Percentiles rank a stretch among this genome's conserved stretches.
These are phyloP conservation scores for Trichoderma koningiopsis DNA, from an alignment of 2,329 filamentous ascomycete species.

Conservation along the genomic window DNA sequence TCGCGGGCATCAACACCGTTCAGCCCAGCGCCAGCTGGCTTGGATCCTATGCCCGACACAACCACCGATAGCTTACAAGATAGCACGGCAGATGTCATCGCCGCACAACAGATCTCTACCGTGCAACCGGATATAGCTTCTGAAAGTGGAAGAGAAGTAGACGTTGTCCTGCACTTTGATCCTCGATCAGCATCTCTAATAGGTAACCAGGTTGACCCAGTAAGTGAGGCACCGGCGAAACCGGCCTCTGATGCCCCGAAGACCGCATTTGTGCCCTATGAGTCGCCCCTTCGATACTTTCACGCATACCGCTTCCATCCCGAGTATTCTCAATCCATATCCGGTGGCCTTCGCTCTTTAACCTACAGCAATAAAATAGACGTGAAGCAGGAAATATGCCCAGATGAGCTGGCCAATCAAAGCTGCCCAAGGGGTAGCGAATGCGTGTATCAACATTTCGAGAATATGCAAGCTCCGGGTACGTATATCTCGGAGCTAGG, in stretches of 20 bases:
- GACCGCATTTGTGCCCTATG: slow-evolving; percentile 61
- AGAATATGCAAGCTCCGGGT: slow-evolving; percentile 43
- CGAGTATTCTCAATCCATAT: slow-evolving; percentile 66
- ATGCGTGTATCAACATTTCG: slow-evolving; percentile 81
- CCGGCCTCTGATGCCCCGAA: slow-evolving; percentile 19
- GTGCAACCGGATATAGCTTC: slow-evolving; percentile 32
- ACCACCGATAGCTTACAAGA: slow-evolving; percentile 35
- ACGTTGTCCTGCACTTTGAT: slow-evolving; percentile 27
- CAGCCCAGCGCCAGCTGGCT: slow-evolving; percentile 28
- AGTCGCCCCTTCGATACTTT: slow-evolving; percentile 80
- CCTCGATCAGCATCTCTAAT: slow-evolving; percentile 29
- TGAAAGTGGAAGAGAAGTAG: slow-evolving; percentile 48
- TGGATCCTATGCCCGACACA: slow-evolving; percentile 32
- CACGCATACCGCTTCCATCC: slow-evolving; percentile 90
- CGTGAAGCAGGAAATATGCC: slow-evolving; percentile 71
- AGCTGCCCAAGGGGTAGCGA: slow-evolving; percentile 69
- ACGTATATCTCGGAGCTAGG: slow-evolving; percentile 34
- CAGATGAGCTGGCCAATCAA: slow-evolving; percentile 69
- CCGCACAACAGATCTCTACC: slow-evolving; percentile 38
- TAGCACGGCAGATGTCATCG: slow-evolving; percentile 30
- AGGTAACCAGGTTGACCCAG: slow-evolving; percentile 28
- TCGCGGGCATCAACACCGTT: slow-evolving; percentile 18
- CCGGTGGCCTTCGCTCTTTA: slow-evolving; percentile 80
- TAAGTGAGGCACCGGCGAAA: slow-evolving; percentile 3
- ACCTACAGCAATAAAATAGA: slow-evolving; percentile 95